These are phyloP conservation scores for Schoenoplectus triqueter DNA, from an alignment of 202 grass and related monocot genomes.

Conservation along the genomic window DNA sequence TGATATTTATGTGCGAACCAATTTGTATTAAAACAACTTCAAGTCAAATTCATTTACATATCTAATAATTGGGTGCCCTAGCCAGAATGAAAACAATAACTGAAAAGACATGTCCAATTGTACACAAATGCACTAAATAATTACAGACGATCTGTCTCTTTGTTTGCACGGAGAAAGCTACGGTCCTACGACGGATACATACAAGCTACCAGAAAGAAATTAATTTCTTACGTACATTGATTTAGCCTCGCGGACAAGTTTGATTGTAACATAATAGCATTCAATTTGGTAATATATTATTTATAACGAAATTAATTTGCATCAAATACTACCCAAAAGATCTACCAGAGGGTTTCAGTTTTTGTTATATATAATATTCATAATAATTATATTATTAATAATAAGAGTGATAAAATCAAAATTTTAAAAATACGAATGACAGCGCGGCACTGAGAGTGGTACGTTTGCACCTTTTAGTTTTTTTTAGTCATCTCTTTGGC, in stretches of 20 bases:
- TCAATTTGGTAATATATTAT: neutral
- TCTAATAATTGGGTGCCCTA: neutral
- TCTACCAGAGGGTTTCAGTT: neutral
- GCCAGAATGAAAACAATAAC: neutral
- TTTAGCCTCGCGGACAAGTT: neutral
- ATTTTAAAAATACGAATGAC: too few relatives aligned
- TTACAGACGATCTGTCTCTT: neutral
- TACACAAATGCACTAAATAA: neutral
- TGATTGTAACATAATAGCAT: neutral
- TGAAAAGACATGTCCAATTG: neutral
- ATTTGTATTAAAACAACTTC: neutral
- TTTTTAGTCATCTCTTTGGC: too few relatives aligned
- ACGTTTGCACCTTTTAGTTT: too few relatives aligned
- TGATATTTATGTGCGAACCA: neutral
- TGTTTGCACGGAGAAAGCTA: conserved; percentile 12
- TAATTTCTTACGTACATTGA: neutral
- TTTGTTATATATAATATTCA: too few relatives aligned
- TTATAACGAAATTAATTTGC: neutral
- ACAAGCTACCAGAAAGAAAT: conserved; percentile 14
- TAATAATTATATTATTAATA: too few relatives aligned
- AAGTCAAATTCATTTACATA: neutral
- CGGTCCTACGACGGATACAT: neutral
- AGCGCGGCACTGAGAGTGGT: too few relatives aligned
- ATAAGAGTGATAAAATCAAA: too few relatives aligned
- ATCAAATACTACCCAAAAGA: neutral